phyloP scores from a whole-genome alignment of 805 yeast genomes.

The Kluyveromyces aestuarii region DNA sequence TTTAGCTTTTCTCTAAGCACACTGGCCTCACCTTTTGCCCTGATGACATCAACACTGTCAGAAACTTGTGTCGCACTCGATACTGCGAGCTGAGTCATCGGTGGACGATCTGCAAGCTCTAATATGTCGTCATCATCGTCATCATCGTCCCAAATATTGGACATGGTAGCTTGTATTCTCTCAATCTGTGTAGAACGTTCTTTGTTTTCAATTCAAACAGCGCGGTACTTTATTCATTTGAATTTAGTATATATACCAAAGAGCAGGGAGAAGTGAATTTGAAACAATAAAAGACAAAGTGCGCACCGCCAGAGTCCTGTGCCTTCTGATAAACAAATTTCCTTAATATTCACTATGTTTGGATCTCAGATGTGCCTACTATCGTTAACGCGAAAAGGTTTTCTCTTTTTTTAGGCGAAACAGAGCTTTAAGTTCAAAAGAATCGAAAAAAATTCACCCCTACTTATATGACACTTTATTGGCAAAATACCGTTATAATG shows the following conservation, averaged over 20 bases:
- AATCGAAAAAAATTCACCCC: too few species aligned
- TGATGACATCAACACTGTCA: slow-evolving; percentile 28
- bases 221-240: background rate
- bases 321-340: too few species aligned
- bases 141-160: slow-evolving; percentile 13
- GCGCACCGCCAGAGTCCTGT: background rate
- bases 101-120: slow-evolving; percentile 38
- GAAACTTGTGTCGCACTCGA: background rate
- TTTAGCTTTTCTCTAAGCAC: slow-evolving; percentile 59
- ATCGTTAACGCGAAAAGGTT: too few species aligned
- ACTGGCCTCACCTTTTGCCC: slow-evolving; percentile 74
- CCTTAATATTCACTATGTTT: too few species aligned
- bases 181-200: background rate
- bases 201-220: background rate
- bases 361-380: too few species aligned
- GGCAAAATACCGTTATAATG: too few species aligned
- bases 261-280: background rate
- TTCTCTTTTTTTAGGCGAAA: too few species aligned
- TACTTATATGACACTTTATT: too few species aligned
- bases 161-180: background rate
- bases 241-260: too few species aligned
- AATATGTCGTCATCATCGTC: slow-evolving; percentile 40
- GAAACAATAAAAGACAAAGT: too few species aligned
- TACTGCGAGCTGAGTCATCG: slow-evolving; percentile 9
- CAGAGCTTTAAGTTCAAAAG: too few species aligned